Evolutionary conservation across 176 grass and related monocot species (phyloP).

Genomic region (Stipa capillata): DNA sequence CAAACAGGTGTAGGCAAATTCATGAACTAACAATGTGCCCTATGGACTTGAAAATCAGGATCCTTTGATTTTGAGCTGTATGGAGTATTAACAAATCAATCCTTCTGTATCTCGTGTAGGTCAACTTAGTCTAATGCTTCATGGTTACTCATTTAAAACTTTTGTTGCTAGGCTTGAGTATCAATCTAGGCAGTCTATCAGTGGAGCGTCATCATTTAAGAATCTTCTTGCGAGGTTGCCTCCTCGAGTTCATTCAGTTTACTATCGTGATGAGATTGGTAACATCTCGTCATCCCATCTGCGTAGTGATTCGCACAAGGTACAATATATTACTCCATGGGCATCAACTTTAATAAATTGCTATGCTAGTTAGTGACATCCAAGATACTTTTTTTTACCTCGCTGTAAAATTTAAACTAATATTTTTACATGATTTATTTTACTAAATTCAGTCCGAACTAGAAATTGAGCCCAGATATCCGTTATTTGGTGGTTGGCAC

Average conservation of each 20-base stretch:
- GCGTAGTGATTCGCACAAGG: slow-evolving; percentile 77
- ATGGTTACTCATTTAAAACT: neutral
- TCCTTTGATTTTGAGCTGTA: neutral
- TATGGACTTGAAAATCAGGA: neutral
- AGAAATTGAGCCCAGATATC: slow-evolving; percentile 75
- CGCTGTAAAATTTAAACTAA: slow-evolving; percentile 4
- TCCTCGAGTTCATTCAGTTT: slow-evolving; percentile 81
- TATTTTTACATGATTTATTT: neutral
- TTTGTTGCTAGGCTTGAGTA: slow-evolving; percentile 76
- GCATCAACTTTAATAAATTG: neutral
- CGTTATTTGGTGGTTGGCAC: slow-evolving; percentile 77
- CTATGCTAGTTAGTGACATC: neutral
- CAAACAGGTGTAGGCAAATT: neutral
- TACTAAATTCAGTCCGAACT: slow-evolving; percentile 38
- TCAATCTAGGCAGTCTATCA: slow-evolving; percentile 68
- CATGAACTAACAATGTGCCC: neutral
- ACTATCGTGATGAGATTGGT: slow-evolving; percentile 98
- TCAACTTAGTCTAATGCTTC: neutral
- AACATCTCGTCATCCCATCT: slow-evolving; percentile 95
- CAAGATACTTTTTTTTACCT: slow-evolving; percentile 1
- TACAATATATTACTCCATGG: too few relatives aligned
- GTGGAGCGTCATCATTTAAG: slow-evolving; percentile 79
- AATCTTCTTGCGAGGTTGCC: slow-evolving; percentile 76
- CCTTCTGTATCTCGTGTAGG: neutral
- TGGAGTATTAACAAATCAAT: slow-evolving; percentile 1